Conservation (phyloP, 768 basidiomycete species). For the Clavaria fumosa region DNA sequence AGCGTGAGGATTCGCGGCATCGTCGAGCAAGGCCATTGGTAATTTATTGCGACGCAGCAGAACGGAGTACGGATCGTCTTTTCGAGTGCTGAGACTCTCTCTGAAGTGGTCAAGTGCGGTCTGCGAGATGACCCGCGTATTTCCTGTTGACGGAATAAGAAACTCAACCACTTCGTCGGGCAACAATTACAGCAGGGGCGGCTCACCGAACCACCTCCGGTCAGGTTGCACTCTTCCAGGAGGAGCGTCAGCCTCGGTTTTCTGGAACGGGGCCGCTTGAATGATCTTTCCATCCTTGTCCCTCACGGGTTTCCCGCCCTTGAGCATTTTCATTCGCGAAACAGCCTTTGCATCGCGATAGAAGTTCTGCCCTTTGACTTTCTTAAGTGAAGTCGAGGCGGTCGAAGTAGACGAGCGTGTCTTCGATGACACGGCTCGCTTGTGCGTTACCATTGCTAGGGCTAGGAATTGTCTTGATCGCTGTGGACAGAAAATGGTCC, state of each 20-base stretch:
- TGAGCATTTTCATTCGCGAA: constrained; percentile 78
- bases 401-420: constrained; percentile 20
- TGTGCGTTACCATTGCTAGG: background rate
- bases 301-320: constrained; percentile 78
- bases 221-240: constrained; percentile 91
- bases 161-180: too few relatives aligned
- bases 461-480: too few relatives aligned
- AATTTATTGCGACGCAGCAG: constrained; percentile 88
- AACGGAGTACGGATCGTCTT: constrained; percentile 93
- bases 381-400: constrained; percentile 39
- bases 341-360: constrained; percentile 93
- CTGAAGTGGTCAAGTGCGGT: constrained; percentile 93
- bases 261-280: constrained; percentile 90
- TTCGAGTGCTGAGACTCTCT: constrained; percentile 68
- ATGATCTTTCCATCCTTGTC: constrained; percentile 88
- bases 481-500: too few relatives aligned
- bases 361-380: constrained; percentile 91
- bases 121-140: constrained; percentile 97
- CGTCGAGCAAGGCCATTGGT: constrained; percentile 91
- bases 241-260: constrained; percentile 80
- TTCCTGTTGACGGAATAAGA: constrained; percentile 53
- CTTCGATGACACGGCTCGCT: constrained; percentile 13
- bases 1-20: constrained; percentile 63
- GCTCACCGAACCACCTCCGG: constrained; percentile 91
- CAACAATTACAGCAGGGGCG: too few relatives aligned